Base-by-base conservation (phyloP, 2,329 filamentous ascomycete species). In the Colletotrichum phormii region DNA sequence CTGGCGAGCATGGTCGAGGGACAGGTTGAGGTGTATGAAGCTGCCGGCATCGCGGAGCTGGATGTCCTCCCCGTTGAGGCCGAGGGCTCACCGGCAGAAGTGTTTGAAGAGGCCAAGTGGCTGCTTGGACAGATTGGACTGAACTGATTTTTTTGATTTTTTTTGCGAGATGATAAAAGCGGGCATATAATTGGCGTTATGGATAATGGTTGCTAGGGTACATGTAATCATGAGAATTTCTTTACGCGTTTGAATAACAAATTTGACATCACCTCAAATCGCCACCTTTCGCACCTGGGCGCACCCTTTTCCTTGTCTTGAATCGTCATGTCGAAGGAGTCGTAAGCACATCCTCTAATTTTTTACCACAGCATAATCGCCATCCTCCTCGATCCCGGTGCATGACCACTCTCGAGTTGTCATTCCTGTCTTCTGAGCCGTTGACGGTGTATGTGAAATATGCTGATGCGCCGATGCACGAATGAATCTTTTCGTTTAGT, bases 61-160 rank as follows among this genome's bases (percentile, higher is more conserved):
- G 82, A 84, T 72, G 78, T 84, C 0, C 67, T 84, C 24, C 83
- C 83, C 0, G 57, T 80, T 2, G 76, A 80, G 26, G 75, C 73
- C 0, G 77, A 75, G 24, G 60, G 61, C 2, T 51, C 60, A 2
- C 59, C 64, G 11, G 70, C 75, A 1, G 49, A 62, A 3, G 77
- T 79, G 0, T 57, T 74, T 7, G 60, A 69, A 1, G 76, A 78
- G 55, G 75, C 76, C 9, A 74, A 64, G 59, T 77, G 75, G 76
- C 58, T 76, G 61, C 60, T 75, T 72, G 65, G 29, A 6, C 74
- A 73, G 49, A 51, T 54, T 8, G 62, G 60, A n/a, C 8, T 71
- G 2, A 42, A 49, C 4, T 67, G 26, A 63, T n/a, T n/a, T n/a
- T n/a, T n/a, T n/a, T n/a, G n/a, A n/a, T n/a, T n/a, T 26, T 11